Percentiles rank a stretch among this genome's conserved stretches.
Evolutionary conservation across 768 basidiomycete genomes (phyloP).

Genomic region (Russula earlei): DNA sequence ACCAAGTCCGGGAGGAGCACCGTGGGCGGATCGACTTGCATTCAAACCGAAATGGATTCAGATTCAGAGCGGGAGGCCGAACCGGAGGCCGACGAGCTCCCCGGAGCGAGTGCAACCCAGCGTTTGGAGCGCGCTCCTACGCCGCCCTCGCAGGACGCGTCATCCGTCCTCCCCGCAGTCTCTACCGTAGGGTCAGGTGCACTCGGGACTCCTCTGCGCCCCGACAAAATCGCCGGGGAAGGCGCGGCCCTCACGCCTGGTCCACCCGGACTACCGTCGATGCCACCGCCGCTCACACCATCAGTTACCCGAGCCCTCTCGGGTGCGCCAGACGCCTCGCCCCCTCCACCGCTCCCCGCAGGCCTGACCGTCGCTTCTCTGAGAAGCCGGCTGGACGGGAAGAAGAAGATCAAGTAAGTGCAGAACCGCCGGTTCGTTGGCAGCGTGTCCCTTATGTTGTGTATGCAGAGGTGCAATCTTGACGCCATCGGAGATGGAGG

Average conservation of each 20-base stretch:
- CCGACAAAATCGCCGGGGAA: not conserved
- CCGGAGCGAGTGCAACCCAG: not conserved
- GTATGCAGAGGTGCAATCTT: slow-evolving; percentile 53
- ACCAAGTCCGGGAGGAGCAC: not conserved
- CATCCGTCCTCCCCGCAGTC: not conserved
- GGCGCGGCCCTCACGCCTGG: not conserved
- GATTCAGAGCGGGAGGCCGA: slow-evolving; percentile 2
- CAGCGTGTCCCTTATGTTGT: too few species aligned
- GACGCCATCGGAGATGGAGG: slow-evolving; percentile 76
- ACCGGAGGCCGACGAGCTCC: slow-evolving; percentile 13
- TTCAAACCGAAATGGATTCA: not conserved
- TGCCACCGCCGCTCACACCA: slow-evolving; percentile 58
- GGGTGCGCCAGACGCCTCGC: slow-evolving; percentile 19
- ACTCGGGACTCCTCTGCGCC: slow-evolving; percentile 1
- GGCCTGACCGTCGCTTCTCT: slow-evolving; percentile 49
- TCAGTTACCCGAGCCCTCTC: slow-evolving; percentile 51
- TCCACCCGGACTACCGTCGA: slow-evolving; percentile 26
- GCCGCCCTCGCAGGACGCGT: not conserved
- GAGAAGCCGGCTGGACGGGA: slow-evolving; percentile 52
- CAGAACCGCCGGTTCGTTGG: not conserved
- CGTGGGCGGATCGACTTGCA: not conserved
- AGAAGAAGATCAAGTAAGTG: slow-evolving; percentile 64
- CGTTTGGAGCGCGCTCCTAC: not conserved
- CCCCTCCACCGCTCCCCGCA: slow-evolving; percentile 40
- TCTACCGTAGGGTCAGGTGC: not conserved